Percentiles rank a stretch among this genome's conserved stretches.
These are phyloP conservation scores for Boletales sp. DNA, from an alignment of 768 basidiomycete genomes.

Conservation along the genomic window DNA sequence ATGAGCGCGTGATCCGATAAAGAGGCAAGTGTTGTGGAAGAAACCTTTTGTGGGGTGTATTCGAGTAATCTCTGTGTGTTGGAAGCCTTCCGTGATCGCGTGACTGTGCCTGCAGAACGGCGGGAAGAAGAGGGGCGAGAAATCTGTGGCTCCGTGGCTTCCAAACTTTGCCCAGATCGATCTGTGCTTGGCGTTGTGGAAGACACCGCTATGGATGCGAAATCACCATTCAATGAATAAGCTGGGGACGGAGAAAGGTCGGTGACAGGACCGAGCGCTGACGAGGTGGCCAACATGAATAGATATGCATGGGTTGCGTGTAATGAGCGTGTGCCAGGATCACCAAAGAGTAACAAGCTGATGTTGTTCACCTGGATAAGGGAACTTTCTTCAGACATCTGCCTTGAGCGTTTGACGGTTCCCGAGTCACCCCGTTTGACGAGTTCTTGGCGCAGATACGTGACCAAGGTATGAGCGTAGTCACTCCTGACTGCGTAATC, in stretches of 20 bases:
- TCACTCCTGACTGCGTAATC: constrained; percentile 77
- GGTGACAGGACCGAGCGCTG: constrained; percentile 50
- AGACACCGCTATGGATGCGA: constrained; percentile 24
- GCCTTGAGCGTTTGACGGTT: constrained; percentile 43
- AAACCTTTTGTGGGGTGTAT: constrained; percentile 40
- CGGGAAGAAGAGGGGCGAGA: constrained; percentile 39
- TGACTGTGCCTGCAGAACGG: constrained; percentile 45
- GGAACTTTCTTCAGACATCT: constrained; percentile 44
- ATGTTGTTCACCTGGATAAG: constrained; percentile 44
- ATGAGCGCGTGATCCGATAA: constrained; percentile 75
- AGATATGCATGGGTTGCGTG: constrained; percentile 78
- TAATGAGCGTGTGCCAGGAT: constrained; percentile 65
- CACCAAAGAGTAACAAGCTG: constrained; percentile 51
- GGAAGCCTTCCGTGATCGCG: constrained; percentile 57
- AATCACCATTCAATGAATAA: constrained; percentile 31
- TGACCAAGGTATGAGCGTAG: constrained; percentile 68
- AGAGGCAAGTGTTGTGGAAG: constrained; percentile 50
- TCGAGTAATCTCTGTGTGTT: constrained; percentile 52
- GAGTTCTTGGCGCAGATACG: constrained; percentile 76
- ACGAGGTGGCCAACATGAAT: constrained; percentile 73
- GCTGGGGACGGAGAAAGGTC: constrained; percentile 40
- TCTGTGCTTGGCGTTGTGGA: constrained; percentile 33
- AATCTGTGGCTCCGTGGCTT: constrained; percentile 21
- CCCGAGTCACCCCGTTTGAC: constrained; percentile 50
- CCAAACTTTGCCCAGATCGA: constrained; percentile 18